These are phyloP conservation scores for Colletotrichum sp. DNA, from an alignment of 2,329 filamentous ascomycete genomes.

Conservation along the genomic window DNA sequence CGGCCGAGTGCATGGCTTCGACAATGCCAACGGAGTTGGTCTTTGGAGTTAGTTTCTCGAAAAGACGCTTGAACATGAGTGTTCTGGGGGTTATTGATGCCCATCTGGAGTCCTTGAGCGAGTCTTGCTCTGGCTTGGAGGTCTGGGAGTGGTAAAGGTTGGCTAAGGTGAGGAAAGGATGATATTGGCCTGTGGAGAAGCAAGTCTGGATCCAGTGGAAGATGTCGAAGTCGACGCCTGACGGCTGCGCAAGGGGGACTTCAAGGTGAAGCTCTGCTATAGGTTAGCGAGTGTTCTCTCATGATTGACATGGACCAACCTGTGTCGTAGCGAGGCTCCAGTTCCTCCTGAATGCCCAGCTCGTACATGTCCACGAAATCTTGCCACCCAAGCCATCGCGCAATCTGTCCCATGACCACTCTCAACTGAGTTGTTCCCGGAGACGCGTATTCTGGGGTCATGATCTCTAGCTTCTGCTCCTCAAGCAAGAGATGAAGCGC, in stretches of 20 bases:
- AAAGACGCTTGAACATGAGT: slow-evolving; percentile 71
- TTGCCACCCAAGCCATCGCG: slow-evolving; percentile 79
- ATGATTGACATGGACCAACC: slow-evolving; percentile 33
- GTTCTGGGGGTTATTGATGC: slow-evolving; percentile 67
- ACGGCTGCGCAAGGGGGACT: slow-evolving; percentile 32
- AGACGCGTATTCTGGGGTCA: slow-evolving; percentile 47
- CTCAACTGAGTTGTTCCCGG: slow-evolving; percentile 60
- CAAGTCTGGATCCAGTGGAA: slow-evolving; percentile 59
- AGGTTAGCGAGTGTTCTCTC: not conserved
- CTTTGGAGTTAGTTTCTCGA: slow-evolving; percentile 58
- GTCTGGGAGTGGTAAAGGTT: slow-evolving; percentile 49
- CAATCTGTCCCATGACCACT: slow-evolving; percentile 81
- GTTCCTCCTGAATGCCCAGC: slow-evolving; percentile 56
- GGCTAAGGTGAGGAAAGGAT: slow-evolving; percentile 45
- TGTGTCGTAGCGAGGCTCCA: slow-evolving; percentile 41
- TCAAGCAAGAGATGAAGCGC: slow-evolving; percentile 87
- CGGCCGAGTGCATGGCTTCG: slow-evolving; percentile 74
- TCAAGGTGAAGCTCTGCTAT: slow-evolving; percentile 33
- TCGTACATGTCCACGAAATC: slow-evolving; percentile 54
- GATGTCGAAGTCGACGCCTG: slow-evolving; percentile 37
- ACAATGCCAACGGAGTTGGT: slow-evolving; percentile 68
- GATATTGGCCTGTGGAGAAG: slow-evolving; percentile 41
- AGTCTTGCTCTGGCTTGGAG: slow-evolving; percentile 38
- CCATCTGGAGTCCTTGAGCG: slow-evolving; percentile 45
- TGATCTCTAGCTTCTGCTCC: slow-evolving; percentile 81